Conservation (phyloP, 306 rosid species). For the Boehmeria nivea region DNA sequence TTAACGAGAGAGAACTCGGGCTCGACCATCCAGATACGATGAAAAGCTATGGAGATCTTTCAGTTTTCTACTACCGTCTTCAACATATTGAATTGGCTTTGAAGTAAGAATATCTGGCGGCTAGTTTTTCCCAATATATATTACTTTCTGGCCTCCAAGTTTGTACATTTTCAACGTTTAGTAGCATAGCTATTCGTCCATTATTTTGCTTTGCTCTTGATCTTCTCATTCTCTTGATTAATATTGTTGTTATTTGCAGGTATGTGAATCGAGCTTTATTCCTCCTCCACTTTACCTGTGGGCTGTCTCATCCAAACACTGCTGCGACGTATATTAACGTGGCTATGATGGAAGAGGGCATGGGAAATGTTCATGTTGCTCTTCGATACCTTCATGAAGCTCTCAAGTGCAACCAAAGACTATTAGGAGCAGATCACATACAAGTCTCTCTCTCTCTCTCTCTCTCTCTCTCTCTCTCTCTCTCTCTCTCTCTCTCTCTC, state of each 20-base stretch:
- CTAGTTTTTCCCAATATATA: too few species aligned
- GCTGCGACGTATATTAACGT: slow-evolving; percentile 97
- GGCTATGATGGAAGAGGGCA: slow-evolving; percentile 99
- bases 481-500: slow-evolving; percentile 15
- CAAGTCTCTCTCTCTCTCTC: slow-evolving; percentile 50
- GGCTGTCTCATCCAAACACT: slow-evolving; percentile 92
- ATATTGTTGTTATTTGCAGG: slow-evolving; percentile 52
- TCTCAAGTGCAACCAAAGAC: slow-evolving; percentile 90
- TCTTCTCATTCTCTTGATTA: slow-evolving; percentile 26
- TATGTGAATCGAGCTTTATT: slow-evolving; percentile 91
- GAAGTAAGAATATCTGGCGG: slow-evolving; percentile 70
- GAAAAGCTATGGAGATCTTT: slow-evolving; percentile 99
- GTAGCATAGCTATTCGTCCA: background rate
- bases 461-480: slow-evolving; percentile 1
- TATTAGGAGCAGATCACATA: slow-evolving; percentile 91
- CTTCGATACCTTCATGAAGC: slow-evolving; percentile 97
- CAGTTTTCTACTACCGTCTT: slow-evolving; percentile 91
- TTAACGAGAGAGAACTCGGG: slow-evolving; percentile 95
- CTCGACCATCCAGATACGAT: slow-evolving; percentile 97
- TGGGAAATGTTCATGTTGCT: slow-evolving; percentile 93
- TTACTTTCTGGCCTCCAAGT: too few species aligned
- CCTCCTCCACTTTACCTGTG: slow-evolving; percentile 94
- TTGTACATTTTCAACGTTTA: too few species aligned
- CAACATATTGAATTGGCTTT: slow-evolving; percentile 92
- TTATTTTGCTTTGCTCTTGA: background rate